Evolutionary conservation across 2,329 filamentous ascomycete genomes (phyloP).

Genomic region (Sporothrix variecibatus): DNA sequence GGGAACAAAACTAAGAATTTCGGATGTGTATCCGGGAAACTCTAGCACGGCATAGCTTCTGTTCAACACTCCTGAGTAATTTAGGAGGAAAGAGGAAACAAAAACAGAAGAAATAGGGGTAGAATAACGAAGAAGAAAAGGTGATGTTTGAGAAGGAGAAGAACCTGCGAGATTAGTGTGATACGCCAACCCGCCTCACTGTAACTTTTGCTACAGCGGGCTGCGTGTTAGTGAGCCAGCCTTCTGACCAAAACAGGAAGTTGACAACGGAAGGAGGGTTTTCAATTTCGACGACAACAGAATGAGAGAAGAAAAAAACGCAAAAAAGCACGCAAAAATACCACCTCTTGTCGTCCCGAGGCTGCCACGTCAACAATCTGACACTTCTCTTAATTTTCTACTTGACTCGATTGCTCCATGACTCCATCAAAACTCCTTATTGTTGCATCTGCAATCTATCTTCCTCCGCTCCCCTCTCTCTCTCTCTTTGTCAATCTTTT

Average conservation of each 20-base stretch:
- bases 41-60: background rate
- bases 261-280: background rate
- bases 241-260: slow-evolving; percentile 5
- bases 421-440: background rate
- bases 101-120: slow-evolving; percentile 9
- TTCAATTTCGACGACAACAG: background rate
- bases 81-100: background rate
- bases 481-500: background rate
- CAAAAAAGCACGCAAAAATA: background rate
- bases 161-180: background rate
- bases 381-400: background rate
- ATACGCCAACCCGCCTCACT: background rate
- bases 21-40: background rate
- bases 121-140: background rate
- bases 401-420: background rate
- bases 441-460: background rate
- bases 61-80: background rate
- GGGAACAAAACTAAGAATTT: background rate
- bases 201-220: too few relatives aligned
- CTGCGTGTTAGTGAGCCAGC: slow-evolving; percentile 13
- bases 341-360: background rate
- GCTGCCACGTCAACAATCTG: slow-evolving; percentile 19
- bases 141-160: too few relatives aligned
- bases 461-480: background rate
- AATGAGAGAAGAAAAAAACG: background rate